These are phyloP conservation scores for Macadamia tetraphylla DNA, from an alignment of 164 flowering plant species.

Conservation along the genomic window DNA sequence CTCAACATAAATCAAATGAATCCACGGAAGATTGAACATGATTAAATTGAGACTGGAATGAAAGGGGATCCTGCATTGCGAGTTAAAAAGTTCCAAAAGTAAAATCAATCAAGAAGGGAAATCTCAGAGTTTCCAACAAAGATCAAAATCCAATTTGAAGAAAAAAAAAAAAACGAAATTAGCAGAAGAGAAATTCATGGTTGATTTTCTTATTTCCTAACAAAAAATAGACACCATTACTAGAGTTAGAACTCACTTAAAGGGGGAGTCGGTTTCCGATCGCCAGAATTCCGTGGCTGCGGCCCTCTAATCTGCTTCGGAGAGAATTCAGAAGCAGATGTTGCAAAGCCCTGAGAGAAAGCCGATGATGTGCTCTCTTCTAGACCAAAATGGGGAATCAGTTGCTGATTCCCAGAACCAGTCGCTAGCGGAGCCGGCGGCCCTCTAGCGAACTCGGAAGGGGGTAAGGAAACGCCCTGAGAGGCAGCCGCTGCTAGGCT, in stretches of 20 bases:
- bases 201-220: too few relatives aligned
- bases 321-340: constrained; percentile 25
- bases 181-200: too few relatives aligned
- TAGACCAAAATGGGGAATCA: constrained; percentile 18
- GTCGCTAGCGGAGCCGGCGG: not conserved
- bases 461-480: constrained; percentile 23
- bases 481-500: constrained; percentile 18
- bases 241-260: constrained; percentile 37
- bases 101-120: too few relatives aligned
- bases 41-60: too few relatives aligned
- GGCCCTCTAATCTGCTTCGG: constrained; percentile 48
- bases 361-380: constrained; percentile 34
- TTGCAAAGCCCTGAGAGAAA: constrained; percentile 26
- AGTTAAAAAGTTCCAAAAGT: too few relatives aligned
- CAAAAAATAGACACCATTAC: not conserved
- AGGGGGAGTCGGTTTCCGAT: constrained; percentile 54
- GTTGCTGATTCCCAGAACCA: too few relatives aligned
- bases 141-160: too few relatives aligned
- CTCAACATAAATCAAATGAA: too few relatives aligned
- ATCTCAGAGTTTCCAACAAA: too few relatives aligned
- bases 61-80: too few relatives aligned
- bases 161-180: too few relatives aligned
- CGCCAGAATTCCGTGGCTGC: constrained; percentile 56
- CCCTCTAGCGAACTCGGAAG: constrained; percentile 39
- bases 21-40: too few relatives aligned